Percentiles rank a stretch among this genome's conserved stretches.
Evolutionary conservation across 768 basidiomycete species (phyloP).

Genomic region (Heimioporus sp.): DNA sequence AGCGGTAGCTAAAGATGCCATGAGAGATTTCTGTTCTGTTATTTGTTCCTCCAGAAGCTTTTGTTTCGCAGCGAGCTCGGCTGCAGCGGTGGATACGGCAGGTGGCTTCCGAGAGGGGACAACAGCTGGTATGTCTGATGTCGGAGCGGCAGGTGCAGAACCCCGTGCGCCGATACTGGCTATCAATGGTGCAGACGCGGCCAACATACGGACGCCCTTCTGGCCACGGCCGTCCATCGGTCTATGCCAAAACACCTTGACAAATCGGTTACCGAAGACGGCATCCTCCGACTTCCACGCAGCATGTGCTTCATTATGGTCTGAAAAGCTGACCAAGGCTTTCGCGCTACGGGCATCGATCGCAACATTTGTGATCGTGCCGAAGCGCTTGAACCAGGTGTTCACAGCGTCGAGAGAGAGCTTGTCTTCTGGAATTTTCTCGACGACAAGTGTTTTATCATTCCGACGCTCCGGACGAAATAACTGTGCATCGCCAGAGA

Average conservation of each 20-base stretch:
- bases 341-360: constrained; percentile 73
- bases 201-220: constrained; percentile 72
- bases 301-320: constrained; percentile 77
- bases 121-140: constrained; percentile 22
- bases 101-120: constrained; percentile 37
- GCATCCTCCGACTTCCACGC: constrained; percentile 95
- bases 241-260: constrained; percentile 94
- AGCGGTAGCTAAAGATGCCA: constrained; percentile 64
- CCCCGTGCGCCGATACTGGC: constrained; percentile 52
- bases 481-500: constrained; percentile 60
- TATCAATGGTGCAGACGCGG: constrained; percentile 75
- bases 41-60: constrained; percentile 79
- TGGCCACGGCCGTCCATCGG: constrained; percentile 91
- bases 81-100: constrained; percentile 34
- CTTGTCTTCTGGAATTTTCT: constrained; percentile 88
- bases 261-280: constrained; percentile 92
- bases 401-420: constrained; percentile 77
- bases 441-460: constrained; percentile 85
- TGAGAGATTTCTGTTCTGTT: constrained; percentile 82
- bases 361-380: constrained; percentile 88
- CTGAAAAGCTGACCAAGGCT: constrained; percentile 84
- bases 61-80: constrained; percentile 70
- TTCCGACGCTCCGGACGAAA: constrained; percentile 67
- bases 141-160: constrained; percentile 49
- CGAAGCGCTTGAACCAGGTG: constrained; percentile 89